Base-by-base conservation (phyloP, 306 rosid genomes). In the Cajanus cajan region DNA sequence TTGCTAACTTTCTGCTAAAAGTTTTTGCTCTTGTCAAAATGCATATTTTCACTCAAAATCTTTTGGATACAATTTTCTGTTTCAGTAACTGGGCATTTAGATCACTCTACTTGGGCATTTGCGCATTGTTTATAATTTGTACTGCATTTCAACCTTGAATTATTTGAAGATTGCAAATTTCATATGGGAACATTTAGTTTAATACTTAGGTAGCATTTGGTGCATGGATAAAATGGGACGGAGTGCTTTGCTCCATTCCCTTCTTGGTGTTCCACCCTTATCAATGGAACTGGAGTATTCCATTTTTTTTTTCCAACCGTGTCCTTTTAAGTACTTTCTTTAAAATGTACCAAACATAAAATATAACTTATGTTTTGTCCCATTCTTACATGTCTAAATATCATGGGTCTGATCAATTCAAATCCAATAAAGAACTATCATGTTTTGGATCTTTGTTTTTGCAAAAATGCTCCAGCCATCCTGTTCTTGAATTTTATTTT, bases 151-250 rank as follows among this genome's bases (percentile, higher is more conserved):
- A 6, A 14, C 50, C 34, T 34, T 61, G 78, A 31, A 18, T 70
- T 13, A 33, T 55, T 64, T 77, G 34, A 62, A 58, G n/a, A 45
- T 48, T 24, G 12, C 16, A 22, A 76, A 31, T 76, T 82, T 47
- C 57, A 36, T 13, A 10, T 45, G 69, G 57, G 14, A 81, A 68
- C 59, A 48, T 76, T 61, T 61, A 7, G 14, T 69, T 58, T 39
- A 43, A 50, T 82, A 55, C 64, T 15, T 16, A 18, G 34, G 24
- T 34, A 34, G 44, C 5, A 5, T n/a, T 8, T 34, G 24, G 22
- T 61, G 22, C 15, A 33, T n/a, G 44, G 68, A 62, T 34, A n/a
- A 14, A 62, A 15, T n/a, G 22, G 24, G 33, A 34, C n/a, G 44
- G n/a, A 62, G 33, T 62, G 44, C 3, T 63, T 15, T 61, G 19